A percentile compares a stretch with the other conserved stretches of the same genome.
Evolutionary conservation across 768 basidiomycete species (phyloP).

Genomic region (Cystofilobasidium macerans): DNA sequence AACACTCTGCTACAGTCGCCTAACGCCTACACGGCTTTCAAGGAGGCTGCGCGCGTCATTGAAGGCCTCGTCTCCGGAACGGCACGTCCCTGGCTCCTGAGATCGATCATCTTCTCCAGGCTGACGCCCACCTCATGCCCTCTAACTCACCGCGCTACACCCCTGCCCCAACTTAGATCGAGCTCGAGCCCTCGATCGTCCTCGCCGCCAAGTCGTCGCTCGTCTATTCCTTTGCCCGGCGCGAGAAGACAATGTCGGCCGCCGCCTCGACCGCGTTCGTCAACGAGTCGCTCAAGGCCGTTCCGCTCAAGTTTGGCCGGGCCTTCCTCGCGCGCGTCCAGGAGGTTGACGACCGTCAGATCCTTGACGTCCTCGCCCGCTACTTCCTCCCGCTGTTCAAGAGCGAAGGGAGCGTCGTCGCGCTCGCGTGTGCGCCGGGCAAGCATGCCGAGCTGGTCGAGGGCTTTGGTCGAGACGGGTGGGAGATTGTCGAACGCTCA

Average conservation of each 20-base stretch:
- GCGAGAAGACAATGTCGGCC: constrained; percentile 71
- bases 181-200: constrained; percentile 63
- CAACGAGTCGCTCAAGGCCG: constrained; percentile 81
- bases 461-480: constrained; percentile 58
- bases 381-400: constrained; percentile 80
- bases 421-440: constrained; percentile 70
- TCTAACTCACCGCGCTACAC: not conserved
- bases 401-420: constrained; percentile 59
- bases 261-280: constrained; percentile 76
- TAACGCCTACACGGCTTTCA: constrained; percentile 63
- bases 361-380: constrained; percentile 54
- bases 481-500: constrained; percentile 49
- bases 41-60: constrained; percentile 67
- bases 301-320: constrained; percentile 61
- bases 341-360: constrained; percentile 40
- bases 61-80: constrained; percentile 68
- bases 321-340: constrained; percentile 65
- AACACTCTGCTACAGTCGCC: constrained; percentile 52
- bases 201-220: constrained; percentile 88
- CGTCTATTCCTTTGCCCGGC: constrained; percentile 68
- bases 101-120: not conserved
- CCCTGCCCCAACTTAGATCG: too few relatives aligned
- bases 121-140: constrained; percentile 8
- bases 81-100: constrained; percentile 44
- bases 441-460: constrained; percentile 62